Base-by-base conservation (phyloP, 2,329 filamentous ascomycete species). In the Aspergillus brasiliensis region DNA sequence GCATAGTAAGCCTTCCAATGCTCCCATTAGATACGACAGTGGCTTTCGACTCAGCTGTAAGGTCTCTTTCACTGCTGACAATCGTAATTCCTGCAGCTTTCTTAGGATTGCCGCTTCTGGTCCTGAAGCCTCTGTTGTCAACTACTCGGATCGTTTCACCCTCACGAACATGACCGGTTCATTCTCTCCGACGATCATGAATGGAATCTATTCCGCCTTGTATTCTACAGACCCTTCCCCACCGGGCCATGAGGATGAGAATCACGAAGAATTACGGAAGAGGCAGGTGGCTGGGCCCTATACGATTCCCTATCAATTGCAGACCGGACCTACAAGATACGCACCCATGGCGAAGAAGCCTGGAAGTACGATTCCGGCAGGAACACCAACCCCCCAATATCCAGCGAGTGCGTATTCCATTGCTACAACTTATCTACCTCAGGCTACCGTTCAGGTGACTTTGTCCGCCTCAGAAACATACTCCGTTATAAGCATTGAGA, bases 91-190 rank as follows among this genome's bases (percentile, higher is more conserved):
- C 5, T 44, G 48, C 65, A 86, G 84, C 73, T 88, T 86, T 71
- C 72, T 87, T 15, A 83, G 83, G 63, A 86, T 90, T 72, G 75
- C 84, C 58, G 83, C 86, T 15, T 79, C 80, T 6, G 81, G 81
- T 5, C 78, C 80, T 17, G 79, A 80, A n/a, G 83, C 83, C 31
- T 82, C 80, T 3, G 77, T 86, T 19, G 83, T 81, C 58, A 86
- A 84, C 67, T 89, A 82, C 71, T 89, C 87, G 10, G 67, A 78
- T 52, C 86, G 87, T 62, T 91, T 91, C 75, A 82, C 84, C n/a
- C 77, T 90, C 55, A 79, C 79, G 10, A 82, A 81, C 65, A 89
- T 90, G 87, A 87, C 82, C 2, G 87, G 87, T 38, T 75, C 75
- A 4, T 88, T 88, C 67, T 75, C 81, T 1, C 61, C 78, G 1